These are phyloP conservation scores for Albatrellus sp. DNA, from an alignment of 1,284 basidiomycete genomes.

Conservation along the genomic window DNA sequence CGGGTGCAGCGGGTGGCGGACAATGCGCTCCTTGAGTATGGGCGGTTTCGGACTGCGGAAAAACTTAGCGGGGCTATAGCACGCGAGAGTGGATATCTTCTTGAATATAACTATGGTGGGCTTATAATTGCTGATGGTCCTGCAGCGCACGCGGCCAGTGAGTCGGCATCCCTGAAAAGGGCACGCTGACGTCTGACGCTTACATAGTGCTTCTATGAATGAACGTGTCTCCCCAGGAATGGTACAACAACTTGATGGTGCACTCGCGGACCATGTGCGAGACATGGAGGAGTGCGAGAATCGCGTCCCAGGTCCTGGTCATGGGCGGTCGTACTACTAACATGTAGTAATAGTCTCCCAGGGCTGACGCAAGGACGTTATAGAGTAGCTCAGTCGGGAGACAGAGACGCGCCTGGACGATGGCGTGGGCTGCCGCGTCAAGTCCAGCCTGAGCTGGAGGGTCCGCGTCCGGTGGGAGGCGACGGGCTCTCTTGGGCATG, in stretches of 20 bases:
- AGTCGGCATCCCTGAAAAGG: conserved; percentile 3
- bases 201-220: conserved; percentile 8
- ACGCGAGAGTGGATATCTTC: conserved; percentile 3
- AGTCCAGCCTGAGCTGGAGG: too few species aligned
- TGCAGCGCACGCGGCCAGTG: background rate
- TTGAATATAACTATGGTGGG: conserved; percentile 6
- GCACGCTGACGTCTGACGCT: too few species aligned
- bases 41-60: conserved; percentile 1
- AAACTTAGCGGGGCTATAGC: conserved; percentile 3
- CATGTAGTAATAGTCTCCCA: conserved; percentile 8
- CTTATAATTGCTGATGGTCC: conserved; percentile 1
- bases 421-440: conserved; percentile 41
- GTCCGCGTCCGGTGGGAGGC: too few species aligned
- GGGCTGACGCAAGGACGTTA: conserved; percentile 3
- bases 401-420: conserved; percentile 26
- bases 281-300: conserved; percentile 6
- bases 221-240: conserved; percentile 10
- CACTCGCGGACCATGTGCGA: conserved; percentile 8
- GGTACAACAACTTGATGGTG: conserved; percentile 8
- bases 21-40: conserved; percentile 8
- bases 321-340: conserved; percentile 5
- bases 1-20: conserved; percentile 9
- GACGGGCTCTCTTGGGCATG: too few species aligned
- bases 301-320: conserved; percentile 5
- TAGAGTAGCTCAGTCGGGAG: conserved; percentile 9